Conservation (phyloP, 495 filamentous ascomycete genomes). For the Umbilicaria muhlenbergii region DNA sequence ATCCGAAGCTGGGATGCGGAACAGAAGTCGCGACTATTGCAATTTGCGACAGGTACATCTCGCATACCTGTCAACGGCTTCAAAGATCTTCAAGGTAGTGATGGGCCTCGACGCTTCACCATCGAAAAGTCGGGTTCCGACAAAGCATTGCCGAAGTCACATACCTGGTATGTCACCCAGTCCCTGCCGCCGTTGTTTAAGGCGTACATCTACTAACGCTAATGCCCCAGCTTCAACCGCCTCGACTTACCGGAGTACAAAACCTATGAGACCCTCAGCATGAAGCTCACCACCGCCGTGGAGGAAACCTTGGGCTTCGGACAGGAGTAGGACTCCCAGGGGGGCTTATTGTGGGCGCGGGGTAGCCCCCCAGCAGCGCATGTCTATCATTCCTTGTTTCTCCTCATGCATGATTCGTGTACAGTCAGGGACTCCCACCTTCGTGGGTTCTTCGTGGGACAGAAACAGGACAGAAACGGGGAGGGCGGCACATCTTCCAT, state of each 20-base stretch:
- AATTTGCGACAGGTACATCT: conserved; percentile 95
- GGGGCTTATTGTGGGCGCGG: too few species aligned
- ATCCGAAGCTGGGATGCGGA: conserved; percentile 94
- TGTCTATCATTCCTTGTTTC: not conserved
- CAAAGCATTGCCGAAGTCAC: conserved; percentile 80
- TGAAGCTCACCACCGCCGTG: conserved; percentile 88
- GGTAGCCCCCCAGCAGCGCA: not conserved
- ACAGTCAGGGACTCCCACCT: too few species aligned
- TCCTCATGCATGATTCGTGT: not conserved
- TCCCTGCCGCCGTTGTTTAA: not conserved
- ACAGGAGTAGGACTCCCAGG: conserved; percentile 81
- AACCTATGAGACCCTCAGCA: conserved; percentile 62
- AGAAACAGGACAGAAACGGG: too few species aligned
- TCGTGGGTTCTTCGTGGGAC: too few species aligned
- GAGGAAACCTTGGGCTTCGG: conserved; percentile 99
- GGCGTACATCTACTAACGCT: not conserved
- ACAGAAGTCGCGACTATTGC: conserved; percentile 88
- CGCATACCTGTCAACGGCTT: conserved; percentile 99
- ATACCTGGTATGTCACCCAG: conserved; percentile 69
- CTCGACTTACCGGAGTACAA: conserved; percentile 94
- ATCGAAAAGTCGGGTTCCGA: conserved; percentile 95
- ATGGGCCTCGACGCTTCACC: conserved; percentile 88
- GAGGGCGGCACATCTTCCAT: too few species aligned
- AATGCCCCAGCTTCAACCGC: conserved; percentile 69
- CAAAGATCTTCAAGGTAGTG: conserved; percentile 96